A percentile compares a stretch with the other conserved stretches of the same genome.
phyloP scores from a whole-genome alignment of 2,329 filamentous ascomycete genomes.

The Hymenoscyphus salicellus region DNA sequence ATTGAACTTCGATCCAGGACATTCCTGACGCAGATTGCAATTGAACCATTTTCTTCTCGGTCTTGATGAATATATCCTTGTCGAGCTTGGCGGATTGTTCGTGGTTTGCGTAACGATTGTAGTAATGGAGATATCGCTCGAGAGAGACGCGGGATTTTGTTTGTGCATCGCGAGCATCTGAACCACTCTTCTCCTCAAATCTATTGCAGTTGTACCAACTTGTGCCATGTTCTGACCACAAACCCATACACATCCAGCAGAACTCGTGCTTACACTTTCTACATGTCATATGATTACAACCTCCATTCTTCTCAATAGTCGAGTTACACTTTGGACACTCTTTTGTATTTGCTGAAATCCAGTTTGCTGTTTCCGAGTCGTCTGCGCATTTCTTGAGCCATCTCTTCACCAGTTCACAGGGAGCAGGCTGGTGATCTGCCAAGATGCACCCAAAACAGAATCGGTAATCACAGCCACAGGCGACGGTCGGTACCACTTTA shows the following conservation, averaged over 20 bases:
- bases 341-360: conserved; percentile 98
- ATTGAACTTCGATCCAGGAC: conserved; percentile 99
- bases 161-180: conserved; percentile 86
- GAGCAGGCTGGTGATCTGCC: conserved; percentile 87
- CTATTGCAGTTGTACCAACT: conserved; percentile 99
- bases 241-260: conserved; percentile 99
- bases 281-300: conserved; percentile 98
- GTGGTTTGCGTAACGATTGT: conserved; percentile 98
- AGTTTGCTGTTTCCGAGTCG: conserved; percentile 97
- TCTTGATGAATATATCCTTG: conserved; percentile 93
- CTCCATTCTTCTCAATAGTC: conserved; percentile 98
- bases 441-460: conserved; percentile 96
- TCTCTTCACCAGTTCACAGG: conserved; percentile 84
- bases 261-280: conserved; percentile 95
- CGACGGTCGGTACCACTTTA: conserved; percentile 83
- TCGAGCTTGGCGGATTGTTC: conserved; percentile 96
- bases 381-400: conserved; percentile 99
- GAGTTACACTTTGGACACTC: conserved; percentile 95
- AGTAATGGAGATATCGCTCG: conserved; percentile 97
- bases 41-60: conserved; percentile 98
- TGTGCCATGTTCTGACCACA: conserved; percentile 97
- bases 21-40: conserved; percentile 90
- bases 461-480: conserved; percentile 76
- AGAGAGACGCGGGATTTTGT: conserved; percentile 85
- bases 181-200: conserved; percentile 92